These are phyloP conservation scores for Luzula sylvatica DNA, from an alignment of 176 grass and related monocot species.

Conservation along the genomic window DNA sequence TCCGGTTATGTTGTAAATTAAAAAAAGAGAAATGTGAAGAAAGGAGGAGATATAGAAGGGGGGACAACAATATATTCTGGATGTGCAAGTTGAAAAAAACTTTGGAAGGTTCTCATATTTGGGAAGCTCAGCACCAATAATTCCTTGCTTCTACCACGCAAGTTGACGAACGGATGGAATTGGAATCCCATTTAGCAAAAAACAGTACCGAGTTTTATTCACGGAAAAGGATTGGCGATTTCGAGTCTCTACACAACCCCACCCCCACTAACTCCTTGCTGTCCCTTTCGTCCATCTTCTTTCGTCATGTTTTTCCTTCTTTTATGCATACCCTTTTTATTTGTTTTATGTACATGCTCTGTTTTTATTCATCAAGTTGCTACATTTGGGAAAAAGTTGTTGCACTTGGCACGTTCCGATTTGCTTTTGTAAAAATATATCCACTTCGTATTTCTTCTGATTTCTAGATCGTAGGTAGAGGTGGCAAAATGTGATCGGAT, in stretches of 20 bases:
- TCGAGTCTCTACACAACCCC: conserved; percentile 19
- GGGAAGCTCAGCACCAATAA: conserved; percentile 32
- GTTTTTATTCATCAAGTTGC: conserved; percentile 1
- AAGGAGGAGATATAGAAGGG: conserved; percentile 11
- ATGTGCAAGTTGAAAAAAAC: conserved; percentile 18
- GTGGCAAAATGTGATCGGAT: no score
- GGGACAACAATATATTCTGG: conserved; percentile 32
- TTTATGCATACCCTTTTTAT: conserved; percentile 1
- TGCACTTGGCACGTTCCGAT: background rate
- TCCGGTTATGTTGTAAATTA: no score
- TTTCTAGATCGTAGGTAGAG: no score
- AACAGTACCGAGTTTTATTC: conserved; percentile 17
- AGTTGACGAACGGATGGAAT: conserved; percentile 13
- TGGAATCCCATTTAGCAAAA: conserved; percentile 1
- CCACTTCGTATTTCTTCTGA: no score
- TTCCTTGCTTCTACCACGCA: conserved; percentile 1
- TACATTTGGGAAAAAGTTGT: background rate
- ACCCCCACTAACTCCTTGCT: background rate
- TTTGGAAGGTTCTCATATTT: conserved; percentile 1
- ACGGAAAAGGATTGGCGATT: conserved; percentile 20
- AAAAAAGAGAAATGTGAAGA: background rate
- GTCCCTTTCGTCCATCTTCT: background rate
- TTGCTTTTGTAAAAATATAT: background rate
- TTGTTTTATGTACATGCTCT: background rate
- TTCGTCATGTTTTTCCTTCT: background rate